Conservation (phyloP, 2,329 filamentous ascomycete species). For the Proliferodiscus dingleyae region DNA sequence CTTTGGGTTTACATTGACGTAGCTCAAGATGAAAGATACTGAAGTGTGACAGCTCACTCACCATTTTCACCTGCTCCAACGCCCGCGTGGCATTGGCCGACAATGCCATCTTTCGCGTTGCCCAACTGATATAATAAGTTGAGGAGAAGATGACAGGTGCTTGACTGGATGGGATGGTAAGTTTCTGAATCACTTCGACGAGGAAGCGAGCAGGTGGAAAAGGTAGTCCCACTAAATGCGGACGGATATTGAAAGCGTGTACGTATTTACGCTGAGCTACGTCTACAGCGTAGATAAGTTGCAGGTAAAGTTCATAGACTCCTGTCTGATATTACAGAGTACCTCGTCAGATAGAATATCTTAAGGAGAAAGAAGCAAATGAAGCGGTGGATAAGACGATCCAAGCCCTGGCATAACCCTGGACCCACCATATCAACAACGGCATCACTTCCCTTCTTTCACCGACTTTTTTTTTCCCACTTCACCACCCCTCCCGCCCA, state of each 20-base stretch:
- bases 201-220: too few relatives aligned
- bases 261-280: too few relatives aligned
- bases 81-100: slow-evolving; percentile 19
- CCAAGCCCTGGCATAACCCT: neutral
- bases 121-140: neutral
- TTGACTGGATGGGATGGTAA: neutral
- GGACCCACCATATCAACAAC: neutral
- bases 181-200: too few relatives aligned
- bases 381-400: neutral
- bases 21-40: too few relatives aligned
- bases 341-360: neutral
- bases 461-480: neutral
- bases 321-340: neutral
- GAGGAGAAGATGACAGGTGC: neutral
- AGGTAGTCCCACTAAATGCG: too few relatives aligned
- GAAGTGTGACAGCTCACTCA: slow-evolving; percentile 5
- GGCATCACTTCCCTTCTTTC: neutral
- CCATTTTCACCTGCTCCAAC: slow-evolving; percentile 24
- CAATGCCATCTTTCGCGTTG: slow-evolving; percentile 6
- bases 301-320: neutral
- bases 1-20: too few relatives aligned
- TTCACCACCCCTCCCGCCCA: neutral
- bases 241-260: too few relatives aligned
- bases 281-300: neutral
- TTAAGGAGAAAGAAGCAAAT: neutral